Conservation (phyloP, 2,329 filamentous ascomycete genomes). For the Trichophyton verrucosum region DNA sequence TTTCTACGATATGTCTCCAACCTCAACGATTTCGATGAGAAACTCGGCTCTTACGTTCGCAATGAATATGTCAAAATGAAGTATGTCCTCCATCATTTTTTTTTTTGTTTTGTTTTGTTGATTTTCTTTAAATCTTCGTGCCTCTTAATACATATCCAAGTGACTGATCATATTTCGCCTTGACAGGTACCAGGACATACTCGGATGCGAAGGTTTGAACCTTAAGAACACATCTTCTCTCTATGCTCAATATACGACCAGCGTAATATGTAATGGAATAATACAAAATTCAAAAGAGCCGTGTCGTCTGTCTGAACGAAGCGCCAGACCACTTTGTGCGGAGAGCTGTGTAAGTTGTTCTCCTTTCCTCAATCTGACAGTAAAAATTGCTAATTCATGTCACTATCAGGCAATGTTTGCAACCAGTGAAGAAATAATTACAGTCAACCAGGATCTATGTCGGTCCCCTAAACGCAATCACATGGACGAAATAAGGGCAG, state of each 20-base stretch:
- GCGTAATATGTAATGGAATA: constrained; percentile 84
- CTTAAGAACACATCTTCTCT: constrained; percentile 65
- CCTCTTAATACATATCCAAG: neutral
- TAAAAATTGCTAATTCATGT: constrained; percentile 11
- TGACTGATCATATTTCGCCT: neutral
- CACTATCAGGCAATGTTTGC: constrained; percentile 62
- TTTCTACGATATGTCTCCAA: constrained; percentile 76
- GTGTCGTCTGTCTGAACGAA: constrained; percentile 53
- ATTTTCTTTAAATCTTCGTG: neutral
- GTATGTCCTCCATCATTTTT: constrained; percentile 39
- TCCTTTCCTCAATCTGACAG: constrained; percentile 5
- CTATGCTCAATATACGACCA: constrained; percentile 88
- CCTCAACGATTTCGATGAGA: constrained; percentile 61
- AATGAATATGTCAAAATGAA: constrained; percentile 64
- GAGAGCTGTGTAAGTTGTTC: constrained; percentile 60
- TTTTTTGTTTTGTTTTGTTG: neutral
- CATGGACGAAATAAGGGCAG: constrained; percentile 68
- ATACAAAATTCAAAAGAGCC: constrained; percentile 70
- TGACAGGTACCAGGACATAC: constrained; percentile 61
- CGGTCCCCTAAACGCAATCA: constrained; percentile 52
- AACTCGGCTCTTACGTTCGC: constrained; percentile 59
- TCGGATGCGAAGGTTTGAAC: constrained; percentile 70
- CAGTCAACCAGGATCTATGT: constrained; percentile 62
- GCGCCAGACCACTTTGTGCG: constrained; percentile 69
- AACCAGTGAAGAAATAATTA: constrained; percentile 75